phyloP scores from a whole-genome alignment of 805 yeast genomes.

The Wickerhamiella spandovensis region DNA sequence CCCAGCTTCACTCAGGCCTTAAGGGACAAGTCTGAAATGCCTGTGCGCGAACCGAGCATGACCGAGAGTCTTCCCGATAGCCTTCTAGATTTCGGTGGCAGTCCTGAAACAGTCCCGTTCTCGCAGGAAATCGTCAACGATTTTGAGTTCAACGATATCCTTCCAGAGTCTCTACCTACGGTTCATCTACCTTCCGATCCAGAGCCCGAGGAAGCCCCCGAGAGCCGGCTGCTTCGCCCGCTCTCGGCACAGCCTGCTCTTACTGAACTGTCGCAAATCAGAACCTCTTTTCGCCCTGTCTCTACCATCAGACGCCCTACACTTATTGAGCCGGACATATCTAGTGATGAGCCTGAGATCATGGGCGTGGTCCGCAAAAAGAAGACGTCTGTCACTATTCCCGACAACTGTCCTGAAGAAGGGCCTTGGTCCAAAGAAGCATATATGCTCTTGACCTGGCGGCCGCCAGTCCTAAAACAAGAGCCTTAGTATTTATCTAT shows the following conservation, averaged over 20 bases:
- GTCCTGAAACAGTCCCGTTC: neutral
- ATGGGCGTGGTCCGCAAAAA: neutral
- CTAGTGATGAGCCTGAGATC: neutral
- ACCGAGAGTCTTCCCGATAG: neutral
- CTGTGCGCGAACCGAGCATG: too few species aligned
- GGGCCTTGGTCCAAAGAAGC: conserved; percentile 10
- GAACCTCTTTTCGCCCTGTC: neutral
- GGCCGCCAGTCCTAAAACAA: neutral
- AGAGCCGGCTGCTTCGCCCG: neutral
- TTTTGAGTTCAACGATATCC: neutral
- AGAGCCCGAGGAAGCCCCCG: too few species aligned
- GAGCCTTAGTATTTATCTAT: neutral
- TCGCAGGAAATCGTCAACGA: neutral
- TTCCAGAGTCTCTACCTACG: too few species aligned
- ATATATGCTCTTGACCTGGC: conserved; percentile 4
- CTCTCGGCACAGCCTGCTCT: neutral
- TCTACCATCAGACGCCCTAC: neutral
- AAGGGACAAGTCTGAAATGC: too few species aligned
- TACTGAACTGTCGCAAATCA: neutral
- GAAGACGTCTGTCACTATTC: neutral
- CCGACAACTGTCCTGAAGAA: neutral
- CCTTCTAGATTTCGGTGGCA: neutral
- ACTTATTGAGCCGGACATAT: neutral
- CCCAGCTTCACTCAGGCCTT: neutral
- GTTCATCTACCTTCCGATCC: too few species aligned